Evolutionary conservation across 2,329 filamentous ascomycete genomes (phyloP), one percentile per base, ranked within the genome.

Genomic region (Chrysosporium queenslandicum): DNA sequence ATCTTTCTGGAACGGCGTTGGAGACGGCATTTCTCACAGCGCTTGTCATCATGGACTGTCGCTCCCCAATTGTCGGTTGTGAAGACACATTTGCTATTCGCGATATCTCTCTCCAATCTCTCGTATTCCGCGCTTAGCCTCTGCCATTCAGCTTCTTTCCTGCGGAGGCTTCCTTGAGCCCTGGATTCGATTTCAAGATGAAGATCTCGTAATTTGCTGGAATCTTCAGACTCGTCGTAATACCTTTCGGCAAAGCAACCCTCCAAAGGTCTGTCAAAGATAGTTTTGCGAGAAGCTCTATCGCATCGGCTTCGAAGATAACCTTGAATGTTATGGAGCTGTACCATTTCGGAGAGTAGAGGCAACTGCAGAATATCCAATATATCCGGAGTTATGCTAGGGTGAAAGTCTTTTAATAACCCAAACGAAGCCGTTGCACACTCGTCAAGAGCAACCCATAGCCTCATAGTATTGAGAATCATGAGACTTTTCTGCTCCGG

Each of bases 361-460:
- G 74, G 64, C 0, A 86, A 57, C 2, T 80, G 76, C 0, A 86
- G 66, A 2, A 74, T 67, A 58, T 85, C 73, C 1, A 86, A 64
- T 0, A 77, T 59, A 2, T 74, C 67, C 0, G 75, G 64, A 0
- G 63, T 56, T 43, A 86, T 77, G 0, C 69, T 66, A 0, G 81
- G 77, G 11, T 76, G 68, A 49, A 76, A 82, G 0, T 77, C 64
- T 0, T 46, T 27, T 0, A 86, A 63, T 0, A 83, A 61, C 0
- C 75, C 74, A 37, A 50, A 78, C 0, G 56, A 55, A 0, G 41
- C 9, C 0, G 70, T 63, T 0, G 76, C 74, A n/a, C 60, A 63
- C 9, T 66, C 58, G 55, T 86, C 83, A 61, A 84, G 72, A 1
- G 62, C 58, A 2, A 76, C 61, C 82, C 81, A 86, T 0, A 82